Conservation (phyloP, 1,139 yeast genomes). For the Geotrichum europaeum region DNA sequence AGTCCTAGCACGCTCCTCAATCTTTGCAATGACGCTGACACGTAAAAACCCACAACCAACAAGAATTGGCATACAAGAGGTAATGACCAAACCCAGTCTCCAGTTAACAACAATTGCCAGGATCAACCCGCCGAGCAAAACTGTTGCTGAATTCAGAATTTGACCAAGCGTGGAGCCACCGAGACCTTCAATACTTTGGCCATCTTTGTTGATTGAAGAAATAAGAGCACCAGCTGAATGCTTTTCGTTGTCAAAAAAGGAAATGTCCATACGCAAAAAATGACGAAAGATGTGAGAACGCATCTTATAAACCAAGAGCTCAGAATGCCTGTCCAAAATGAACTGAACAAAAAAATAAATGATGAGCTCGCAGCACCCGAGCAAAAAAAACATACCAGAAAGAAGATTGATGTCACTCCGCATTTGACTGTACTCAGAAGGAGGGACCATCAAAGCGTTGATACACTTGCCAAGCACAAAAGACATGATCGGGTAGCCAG, state of each 20-base stretch:
- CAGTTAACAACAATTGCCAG: constrained; percentile 61
- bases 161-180: constrained; percentile 86
- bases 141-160: constrained; percentile 66
- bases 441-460: constrained; percentile 35
- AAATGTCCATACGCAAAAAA: constrained; percentile 65
- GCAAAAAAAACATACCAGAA: constrained; percentile 39
- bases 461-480: constrained; percentile 37
- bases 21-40: constrained; percentile 73
- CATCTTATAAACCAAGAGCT: constrained; percentile 31
- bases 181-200: constrained; percentile 75
- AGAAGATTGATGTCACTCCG: constrained; percentile 34
- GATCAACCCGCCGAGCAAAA: constrained; percentile 66
- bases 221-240: constrained; percentile 68
- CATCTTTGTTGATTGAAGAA: constrained; percentile 75
- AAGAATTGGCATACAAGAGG: constrained; percentile 58
- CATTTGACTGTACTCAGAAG: constrained; percentile 34
- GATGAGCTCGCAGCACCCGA: constrained; percentile 26
- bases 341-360: not conserved
- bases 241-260: constrained; percentile 71
- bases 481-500: constrained; percentile 39
- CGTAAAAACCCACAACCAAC: constrained; percentile 70
- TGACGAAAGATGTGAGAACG: constrained; percentile 33
- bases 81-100: constrained; percentile 59
- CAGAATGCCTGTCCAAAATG: constrained; percentile 12
- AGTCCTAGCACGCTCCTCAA: constrained; percentile 44